Percentiles rank a stretch among this genome's conserved stretches.
These are phyloP conservation scores for Benincasa hispida DNA, from an alignment of 306 rosid species.

Conservation along the genomic window DNA sequence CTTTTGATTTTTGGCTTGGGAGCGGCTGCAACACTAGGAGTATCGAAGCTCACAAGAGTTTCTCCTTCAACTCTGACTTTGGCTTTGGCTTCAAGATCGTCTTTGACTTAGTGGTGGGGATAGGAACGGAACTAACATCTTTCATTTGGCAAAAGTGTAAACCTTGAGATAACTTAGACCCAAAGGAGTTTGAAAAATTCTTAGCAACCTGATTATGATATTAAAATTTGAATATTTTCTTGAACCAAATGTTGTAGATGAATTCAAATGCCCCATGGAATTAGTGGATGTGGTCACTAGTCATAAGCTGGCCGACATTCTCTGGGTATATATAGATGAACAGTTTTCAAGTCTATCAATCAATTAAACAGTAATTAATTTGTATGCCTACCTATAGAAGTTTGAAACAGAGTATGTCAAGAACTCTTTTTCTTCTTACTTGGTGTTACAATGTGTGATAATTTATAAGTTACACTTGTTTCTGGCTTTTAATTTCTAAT, in stretches of 20 bases:
- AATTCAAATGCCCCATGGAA: neutral
- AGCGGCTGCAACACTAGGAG: too few relatives aligned
- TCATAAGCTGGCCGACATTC: neutral
- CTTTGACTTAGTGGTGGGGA: too few relatives aligned
- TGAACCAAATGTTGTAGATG: neutral
- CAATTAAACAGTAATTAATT: neutral
- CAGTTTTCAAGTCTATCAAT: neutral
- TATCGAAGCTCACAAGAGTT: too few relatives aligned
- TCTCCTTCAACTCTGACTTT: too few relatives aligned
- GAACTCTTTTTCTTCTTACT: neutral
- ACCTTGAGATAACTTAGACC: too few relatives aligned
- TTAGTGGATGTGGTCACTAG: neutral
- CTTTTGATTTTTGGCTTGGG: too few relatives aligned
- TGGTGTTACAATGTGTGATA: neutral
- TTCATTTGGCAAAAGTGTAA: too few relatives aligned
- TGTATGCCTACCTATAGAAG: neutral
- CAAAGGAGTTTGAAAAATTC: too few relatives aligned
- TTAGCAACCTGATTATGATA: too few relatives aligned
- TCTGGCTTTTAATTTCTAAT: neutral
- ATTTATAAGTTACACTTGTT: neutral
- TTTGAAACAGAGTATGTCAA: neutral
- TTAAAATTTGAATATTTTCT: too few relatives aligned
- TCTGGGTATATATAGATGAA: neutral
- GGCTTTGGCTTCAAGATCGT: too few relatives aligned
- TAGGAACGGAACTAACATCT: too few relatives aligned